A percentile compares a stretch with the other conserved stretches of the same genome.
These are phyloP conservation scores for Isatis tinctoria DNA, from an alignment of 345 rosid genomes.

Conservation along the genomic window DNA sequence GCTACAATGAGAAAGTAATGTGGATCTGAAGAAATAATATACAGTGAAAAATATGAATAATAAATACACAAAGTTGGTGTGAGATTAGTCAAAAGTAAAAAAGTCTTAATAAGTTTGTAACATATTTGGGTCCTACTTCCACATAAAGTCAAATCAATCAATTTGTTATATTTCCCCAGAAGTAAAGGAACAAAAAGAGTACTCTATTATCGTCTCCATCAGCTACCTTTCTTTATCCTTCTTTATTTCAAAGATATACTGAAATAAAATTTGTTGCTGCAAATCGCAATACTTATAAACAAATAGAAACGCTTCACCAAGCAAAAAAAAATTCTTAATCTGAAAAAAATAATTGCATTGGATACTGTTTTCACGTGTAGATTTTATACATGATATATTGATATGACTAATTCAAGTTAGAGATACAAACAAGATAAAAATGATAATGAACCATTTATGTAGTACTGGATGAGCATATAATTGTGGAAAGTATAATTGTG, in stretches of 20 bases:
- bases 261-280: not conserved
- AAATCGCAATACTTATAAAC: not conserved
- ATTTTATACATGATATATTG: not conserved
- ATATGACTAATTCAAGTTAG: not conserved
- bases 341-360: not conserved
- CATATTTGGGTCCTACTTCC: constrained; percentile 22
- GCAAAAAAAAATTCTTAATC: not conserved
- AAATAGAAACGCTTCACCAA: not conserved
- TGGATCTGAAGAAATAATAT: not conserved
- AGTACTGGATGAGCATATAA: not conserved
- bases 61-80: constrained; percentile 19
- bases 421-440: not conserved
- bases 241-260: not conserved
- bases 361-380: not conserved
- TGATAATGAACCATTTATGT: not conserved
- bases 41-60: constrained; percentile 5
- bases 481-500: not conserved
- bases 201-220: not conserved
- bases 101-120: constrained; percentile 11
- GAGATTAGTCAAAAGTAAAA: constrained; percentile 30
- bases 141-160: constrained; percentile 26
- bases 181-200: constrained; percentile 24
- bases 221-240: constrained; percentile 1
- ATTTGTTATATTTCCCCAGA: not conserved
- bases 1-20: not conserved